Conservation (phyloP, 2,329 filamentous ascomycete genomes). For the Boeremia lycopersici region DNA sequence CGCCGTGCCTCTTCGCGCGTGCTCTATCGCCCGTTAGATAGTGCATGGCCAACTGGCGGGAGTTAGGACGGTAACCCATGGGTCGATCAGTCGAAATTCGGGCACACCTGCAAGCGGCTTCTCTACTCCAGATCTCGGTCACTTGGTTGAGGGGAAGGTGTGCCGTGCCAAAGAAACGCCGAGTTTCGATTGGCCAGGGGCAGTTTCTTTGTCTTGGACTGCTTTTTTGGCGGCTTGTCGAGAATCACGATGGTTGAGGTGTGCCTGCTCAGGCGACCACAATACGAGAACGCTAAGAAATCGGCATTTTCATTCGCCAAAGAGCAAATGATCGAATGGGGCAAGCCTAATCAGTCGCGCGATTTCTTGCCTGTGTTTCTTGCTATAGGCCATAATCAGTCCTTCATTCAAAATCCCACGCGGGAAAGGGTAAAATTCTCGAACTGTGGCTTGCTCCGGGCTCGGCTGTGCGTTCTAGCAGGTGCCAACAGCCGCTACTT, state of each 20-base stretch:
- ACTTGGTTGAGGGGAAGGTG: constrained; percentile 5
- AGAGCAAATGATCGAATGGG: constrained; percentile 5
- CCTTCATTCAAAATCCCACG: not conserved
- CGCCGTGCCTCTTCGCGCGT: constrained; percentile 15
- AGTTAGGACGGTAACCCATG: constrained; percentile 13
- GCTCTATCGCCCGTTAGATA: constrained; percentile 13
- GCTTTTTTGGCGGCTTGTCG: constrained; percentile 16
- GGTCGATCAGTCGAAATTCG: constrained; percentile 13
- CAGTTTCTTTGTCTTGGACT: constrained; percentile 9
- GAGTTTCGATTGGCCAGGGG: not conserved
- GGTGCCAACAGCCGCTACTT: constrained; percentile 1
- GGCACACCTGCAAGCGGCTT: constrained; percentile 7
- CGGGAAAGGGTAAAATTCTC: not conserved
- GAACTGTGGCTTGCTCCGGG: constrained; percentile 1
- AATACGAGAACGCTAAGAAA: constrained; percentile 17
- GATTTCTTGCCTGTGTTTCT: constrained; percentile 1
- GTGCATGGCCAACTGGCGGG: constrained; percentile 15
- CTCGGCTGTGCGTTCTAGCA: constrained; percentile 12
- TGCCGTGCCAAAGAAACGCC: constrained; percentile 1
- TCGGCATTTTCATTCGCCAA: constrained; percentile 13
- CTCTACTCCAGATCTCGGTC: not conserved
- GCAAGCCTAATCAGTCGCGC: constrained; percentile 6
- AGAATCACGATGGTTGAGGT: constrained; percentile 10
- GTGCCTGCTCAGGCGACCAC: constrained; percentile 12
- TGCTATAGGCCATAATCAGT: constrained; percentile 2